phyloP scores from a whole-genome alignment of 2,329 filamentous ascomycete genomes.

The Pseudopyrenochaeta lycopersici region DNA sequence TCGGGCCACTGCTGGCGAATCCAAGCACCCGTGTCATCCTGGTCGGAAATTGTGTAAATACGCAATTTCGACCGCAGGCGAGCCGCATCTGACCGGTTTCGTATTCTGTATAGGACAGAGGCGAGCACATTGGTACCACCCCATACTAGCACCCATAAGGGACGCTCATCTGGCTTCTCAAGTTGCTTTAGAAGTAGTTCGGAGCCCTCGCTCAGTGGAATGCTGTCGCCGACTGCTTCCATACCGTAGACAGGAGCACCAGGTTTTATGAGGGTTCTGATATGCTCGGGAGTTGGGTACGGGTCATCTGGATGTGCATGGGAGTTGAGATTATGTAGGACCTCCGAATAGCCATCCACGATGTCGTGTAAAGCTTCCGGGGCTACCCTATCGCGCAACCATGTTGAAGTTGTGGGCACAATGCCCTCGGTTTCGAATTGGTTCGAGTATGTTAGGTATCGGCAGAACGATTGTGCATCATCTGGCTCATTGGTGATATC shows the following conservation, averaged over 20 bases:
- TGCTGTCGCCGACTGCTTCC: constrained; percentile 7
- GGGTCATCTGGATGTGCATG: constrained; percentile 43
- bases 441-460: constrained; percentile 24
- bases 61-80: constrained; percentile 55
- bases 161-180: constrained; percentile 16
- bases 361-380: constrained; percentile 19
- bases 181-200: background rate
- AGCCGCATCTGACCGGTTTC: constrained; percentile 41
- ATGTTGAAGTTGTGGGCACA: constrained; percentile 19
- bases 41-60: constrained; percentile 64
- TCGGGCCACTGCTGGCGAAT: constrained; percentile 58
- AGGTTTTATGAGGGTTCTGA: constrained; percentile 1
- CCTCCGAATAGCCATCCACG: constrained; percentile 35
- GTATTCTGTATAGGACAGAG: constrained; percentile 52
- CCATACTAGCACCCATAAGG: constrained; percentile 62
- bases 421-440: constrained; percentile 28
- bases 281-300: constrained; percentile 31
- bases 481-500: constrained; percentile 32
- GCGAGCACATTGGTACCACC: constrained; percentile 63
- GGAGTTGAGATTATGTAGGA: constrained; percentile 52
- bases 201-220: constrained; percentile 28
- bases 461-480: constrained; percentile 23
- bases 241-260: background rate
- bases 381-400: background rate
- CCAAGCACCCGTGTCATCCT: constrained; percentile 62